phyloP scores from a whole-genome alignment of 1,284 basidiomycete species.

The Rugosomyces carneus region DNA sequence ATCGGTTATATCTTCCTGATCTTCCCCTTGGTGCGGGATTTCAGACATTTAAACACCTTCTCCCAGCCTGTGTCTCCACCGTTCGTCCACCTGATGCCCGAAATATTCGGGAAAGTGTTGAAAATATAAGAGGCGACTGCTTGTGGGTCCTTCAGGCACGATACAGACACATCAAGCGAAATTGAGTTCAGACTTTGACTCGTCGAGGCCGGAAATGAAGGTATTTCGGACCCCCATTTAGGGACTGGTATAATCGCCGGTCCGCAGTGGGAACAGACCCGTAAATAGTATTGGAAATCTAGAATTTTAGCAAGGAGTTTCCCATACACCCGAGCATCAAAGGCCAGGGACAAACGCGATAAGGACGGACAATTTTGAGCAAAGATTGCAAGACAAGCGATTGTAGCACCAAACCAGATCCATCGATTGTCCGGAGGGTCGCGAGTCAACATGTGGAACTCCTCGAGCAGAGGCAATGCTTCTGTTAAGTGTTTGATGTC shows the following conservation, averaged over 20 bases:
- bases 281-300: too few relatives aligned
- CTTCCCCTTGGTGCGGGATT: too few relatives aligned
- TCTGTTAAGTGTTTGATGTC: neutral
- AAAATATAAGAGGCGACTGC: neutral
- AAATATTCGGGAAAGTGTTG: neutral
- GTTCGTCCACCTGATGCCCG: too few relatives aligned
- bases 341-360: neutral
- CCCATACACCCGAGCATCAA: neutral
- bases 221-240: too few relatives aligned
- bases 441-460: neutral
- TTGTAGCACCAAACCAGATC: neutral
- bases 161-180: neutral
- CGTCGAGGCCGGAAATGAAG: neutral
- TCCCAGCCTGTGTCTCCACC: too few relatives aligned
- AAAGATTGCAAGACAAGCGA: neutral
- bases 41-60: too few relatives aligned
- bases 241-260: too few relatives aligned
- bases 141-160: neutral
- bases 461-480: neutral
- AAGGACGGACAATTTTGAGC: neutral
- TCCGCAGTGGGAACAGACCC: too few relatives aligned
- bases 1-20: too few relatives aligned
- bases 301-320: too few relatives aligned
- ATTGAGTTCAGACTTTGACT: neutral
- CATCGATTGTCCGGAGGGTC: too few relatives aligned